Percentiles rank a stretch among this genome's conserved stretches.
Evolutionary conservation across 2,329 filamentous ascomycete species (phyloP).

Genomic region (Penicillium freii): DNA sequence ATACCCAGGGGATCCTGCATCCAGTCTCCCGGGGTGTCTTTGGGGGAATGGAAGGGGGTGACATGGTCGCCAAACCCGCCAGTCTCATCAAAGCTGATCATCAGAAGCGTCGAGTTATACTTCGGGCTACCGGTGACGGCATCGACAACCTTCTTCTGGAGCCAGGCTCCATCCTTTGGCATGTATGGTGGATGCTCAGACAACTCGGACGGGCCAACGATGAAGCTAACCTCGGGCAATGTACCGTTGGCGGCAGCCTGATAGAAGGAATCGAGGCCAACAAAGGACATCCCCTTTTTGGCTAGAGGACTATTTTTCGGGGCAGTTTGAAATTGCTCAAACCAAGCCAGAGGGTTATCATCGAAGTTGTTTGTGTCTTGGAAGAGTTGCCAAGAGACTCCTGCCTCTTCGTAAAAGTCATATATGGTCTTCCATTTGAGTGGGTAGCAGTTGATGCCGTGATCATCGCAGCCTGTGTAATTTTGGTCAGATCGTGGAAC

Average conservation of each 20-base stretch:
- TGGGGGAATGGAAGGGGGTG: conserved; percentile 50
- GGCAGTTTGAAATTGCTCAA: conserved; percentile 53
- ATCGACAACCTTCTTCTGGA: conserved; percentile 54
- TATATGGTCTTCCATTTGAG: conserved; percentile 55
- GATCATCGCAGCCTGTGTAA: conserved; percentile 42
- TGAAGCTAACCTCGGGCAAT: conserved; percentile 53
- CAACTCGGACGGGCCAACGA: conserved; percentile 51
- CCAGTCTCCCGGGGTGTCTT: conserved; percentile 54
- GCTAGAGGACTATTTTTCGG: conserved; percentile 42
- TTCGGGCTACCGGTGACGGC: conserved; percentile 51
- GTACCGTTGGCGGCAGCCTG: conserved; percentile 51
- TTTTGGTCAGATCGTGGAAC: not conserved
- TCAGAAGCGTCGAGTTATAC: conserved; percentile 51
- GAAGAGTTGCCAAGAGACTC: conserved; percentile 53
- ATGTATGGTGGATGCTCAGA: conserved; percentile 56
- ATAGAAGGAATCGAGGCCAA: conserved; percentile 52
- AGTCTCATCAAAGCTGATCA: conserved; percentile 55
- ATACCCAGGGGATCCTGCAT: conserved; percentile 46
- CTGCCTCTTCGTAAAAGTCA: conserved; percentile 50
- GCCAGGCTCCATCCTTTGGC: conserved; percentile 55
- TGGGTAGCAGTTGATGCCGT: conserved; percentile 53
- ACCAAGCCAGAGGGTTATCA: conserved; percentile 56
- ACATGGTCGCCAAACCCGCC: conserved; percentile 58
- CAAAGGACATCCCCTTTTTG: conserved; percentile 48
- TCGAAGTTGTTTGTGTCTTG: conserved; percentile 54